Evolutionary conservation across 192 early-diverging fungal species (phyloP).

Genomic region (Coemansia guatemalensis): DNA sequence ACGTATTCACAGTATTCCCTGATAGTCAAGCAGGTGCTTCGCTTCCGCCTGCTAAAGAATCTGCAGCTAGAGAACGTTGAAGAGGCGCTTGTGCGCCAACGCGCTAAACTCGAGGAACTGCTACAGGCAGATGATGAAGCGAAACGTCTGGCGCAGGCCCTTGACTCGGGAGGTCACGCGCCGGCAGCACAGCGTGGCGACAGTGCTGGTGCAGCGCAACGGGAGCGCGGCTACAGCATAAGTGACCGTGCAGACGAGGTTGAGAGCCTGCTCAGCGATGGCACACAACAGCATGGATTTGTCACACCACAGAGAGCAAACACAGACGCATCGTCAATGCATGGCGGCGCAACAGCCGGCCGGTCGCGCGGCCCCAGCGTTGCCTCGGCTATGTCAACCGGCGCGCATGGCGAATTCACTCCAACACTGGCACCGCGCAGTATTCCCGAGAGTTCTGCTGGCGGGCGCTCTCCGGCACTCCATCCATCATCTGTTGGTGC

Average conservation of each 20-base stretch:
- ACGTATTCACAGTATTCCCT: slow-evolving; percentile 88
- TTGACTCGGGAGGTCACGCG: slow-evolving; percentile 32
- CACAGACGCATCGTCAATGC: slow-evolving; percentile 30
- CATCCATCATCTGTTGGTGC: slow-evolving; percentile 13
- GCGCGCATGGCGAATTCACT: slow-evolving; percentile 37
- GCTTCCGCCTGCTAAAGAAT: slow-evolving; percentile 83
- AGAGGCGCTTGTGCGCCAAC: slow-evolving; percentile 73
- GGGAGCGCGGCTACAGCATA: not conserved
- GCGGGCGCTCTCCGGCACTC: slow-evolving; percentile 4
- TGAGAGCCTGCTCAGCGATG: slow-evolving; percentile 21
- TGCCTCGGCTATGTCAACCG: slow-evolving; percentile 27
- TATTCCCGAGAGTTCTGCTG: slow-evolving; percentile 10
- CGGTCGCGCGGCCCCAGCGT: slow-evolving; percentile 47
- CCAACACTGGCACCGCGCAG: slow-evolving; percentile 39
- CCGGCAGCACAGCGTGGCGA: not conserved
- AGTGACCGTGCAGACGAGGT: slow-evolving; percentile 11
- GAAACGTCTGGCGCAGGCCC: slow-evolving; percentile 66
- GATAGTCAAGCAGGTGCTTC: slow-evolving; percentile 84
- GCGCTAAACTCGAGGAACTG: slow-evolving; percentile 59
- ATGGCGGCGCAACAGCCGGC: slow-evolving; percentile 13
- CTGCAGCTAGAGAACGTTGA: slow-evolving; percentile 78
- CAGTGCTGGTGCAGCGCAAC: not conserved
- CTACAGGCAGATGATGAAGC: slow-evolving; percentile 71
- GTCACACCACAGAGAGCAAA: slow-evolving; percentile 37
- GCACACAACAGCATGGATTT: slow-evolving; percentile 28